Conservation (phyloP, 495 filamentous ascomycete genomes). For the Daldinia vernicosa region DNA sequence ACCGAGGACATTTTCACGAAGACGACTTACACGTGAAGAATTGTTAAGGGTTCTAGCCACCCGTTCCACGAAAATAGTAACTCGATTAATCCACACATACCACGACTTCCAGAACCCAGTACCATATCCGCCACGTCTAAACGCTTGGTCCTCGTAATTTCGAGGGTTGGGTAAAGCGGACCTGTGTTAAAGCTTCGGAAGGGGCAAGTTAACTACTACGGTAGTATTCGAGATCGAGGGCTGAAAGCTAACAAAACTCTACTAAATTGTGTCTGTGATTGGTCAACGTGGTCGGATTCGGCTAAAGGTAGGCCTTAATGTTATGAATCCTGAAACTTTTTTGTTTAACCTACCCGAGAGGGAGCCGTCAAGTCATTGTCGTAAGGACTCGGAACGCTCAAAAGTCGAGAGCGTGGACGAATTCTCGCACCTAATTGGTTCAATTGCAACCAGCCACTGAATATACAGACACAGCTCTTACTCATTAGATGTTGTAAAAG, state of each 20-base stretch:
- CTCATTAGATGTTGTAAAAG: slow-evolving; percentile 16
- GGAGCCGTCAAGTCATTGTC: slow-evolving; percentile 16
- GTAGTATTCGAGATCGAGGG: slow-evolving; percentile 14
- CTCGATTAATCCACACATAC: slow-evolving; percentile 4
- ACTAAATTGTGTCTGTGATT: neutral
- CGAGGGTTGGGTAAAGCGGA: neutral
- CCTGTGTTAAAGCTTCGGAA: neutral
- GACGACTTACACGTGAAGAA: slow-evolving; percentile 3
- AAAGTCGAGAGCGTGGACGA: slow-evolving; percentile 35
- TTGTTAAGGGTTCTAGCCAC: neutral
- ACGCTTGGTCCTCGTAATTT: slow-evolving; percentile 1
- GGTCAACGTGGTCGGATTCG: neutral
- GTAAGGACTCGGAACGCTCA: slow-evolving; percentile 8
- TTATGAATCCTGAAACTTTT: slow-evolving; percentile 2
- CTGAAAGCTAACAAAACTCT: neutral
- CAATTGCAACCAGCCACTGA: slow-evolving; percentile 9
- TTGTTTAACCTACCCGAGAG: slow-evolving; percentile 18
- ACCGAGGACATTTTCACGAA: slow-evolving; percentile 21
- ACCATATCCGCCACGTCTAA: slow-evolving; percentile 6
- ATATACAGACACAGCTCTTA: slow-evolving; percentile 16
- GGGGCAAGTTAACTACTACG: slow-evolving; percentile 3
- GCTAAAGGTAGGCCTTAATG: slow-evolving; percentile 8
- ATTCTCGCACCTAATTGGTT: slow-evolving; percentile 35
- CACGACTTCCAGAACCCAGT: neutral
- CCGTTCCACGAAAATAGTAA: neutral